phyloP scores from a whole-genome alignment of 768 basidiomycete genomes.

The Pilatotrama ljubarskyi region DNA sequence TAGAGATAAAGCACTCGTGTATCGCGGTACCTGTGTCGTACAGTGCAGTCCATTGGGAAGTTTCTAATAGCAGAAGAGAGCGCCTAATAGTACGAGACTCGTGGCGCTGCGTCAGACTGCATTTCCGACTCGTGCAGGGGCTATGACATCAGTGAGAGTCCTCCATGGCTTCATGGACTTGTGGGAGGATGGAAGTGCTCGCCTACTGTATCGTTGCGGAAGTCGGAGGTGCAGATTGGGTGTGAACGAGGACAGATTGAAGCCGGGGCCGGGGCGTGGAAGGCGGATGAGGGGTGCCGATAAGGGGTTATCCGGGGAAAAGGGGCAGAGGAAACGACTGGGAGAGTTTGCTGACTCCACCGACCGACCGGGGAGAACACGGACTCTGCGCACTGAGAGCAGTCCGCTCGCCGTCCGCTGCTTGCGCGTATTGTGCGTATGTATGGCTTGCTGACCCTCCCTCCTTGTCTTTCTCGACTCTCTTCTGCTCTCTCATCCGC shows the following conservation, averaged over 20 bases:
- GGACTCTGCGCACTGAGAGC: neutral
- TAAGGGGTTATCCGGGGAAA: conserved; percentile 13
- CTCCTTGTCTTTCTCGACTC: neutral
- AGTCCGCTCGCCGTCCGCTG: neutral
- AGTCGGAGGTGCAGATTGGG: neutral
- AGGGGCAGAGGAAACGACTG: neutral
- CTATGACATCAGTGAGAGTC: too few species aligned
- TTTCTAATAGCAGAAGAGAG: too few species aligned
- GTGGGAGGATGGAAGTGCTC: too few species aligned
- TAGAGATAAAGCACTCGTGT: too few species aligned
- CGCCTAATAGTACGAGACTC: too few species aligned
- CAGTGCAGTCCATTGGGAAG: too few species aligned
- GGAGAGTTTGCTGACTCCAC: conserved; percentile 2
- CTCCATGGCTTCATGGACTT: too few species aligned
- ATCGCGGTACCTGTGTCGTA: neutral
- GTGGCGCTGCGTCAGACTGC: too few species aligned
- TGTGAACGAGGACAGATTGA: neutral
- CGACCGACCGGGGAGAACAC: neutral
- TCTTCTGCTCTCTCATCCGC: neutral
- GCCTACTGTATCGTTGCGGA: too few species aligned
- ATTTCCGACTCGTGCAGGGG: too few species aligned
- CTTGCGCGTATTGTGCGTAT: neutral
- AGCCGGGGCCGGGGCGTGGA: neutral
- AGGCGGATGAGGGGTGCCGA: conserved; percentile 1
- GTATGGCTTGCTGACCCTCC: neutral